These are phyloP conservation scores for Naematelia encephala DNA, from an alignment of 768 basidiomycete species.

Conservation along the genomic window DNA sequence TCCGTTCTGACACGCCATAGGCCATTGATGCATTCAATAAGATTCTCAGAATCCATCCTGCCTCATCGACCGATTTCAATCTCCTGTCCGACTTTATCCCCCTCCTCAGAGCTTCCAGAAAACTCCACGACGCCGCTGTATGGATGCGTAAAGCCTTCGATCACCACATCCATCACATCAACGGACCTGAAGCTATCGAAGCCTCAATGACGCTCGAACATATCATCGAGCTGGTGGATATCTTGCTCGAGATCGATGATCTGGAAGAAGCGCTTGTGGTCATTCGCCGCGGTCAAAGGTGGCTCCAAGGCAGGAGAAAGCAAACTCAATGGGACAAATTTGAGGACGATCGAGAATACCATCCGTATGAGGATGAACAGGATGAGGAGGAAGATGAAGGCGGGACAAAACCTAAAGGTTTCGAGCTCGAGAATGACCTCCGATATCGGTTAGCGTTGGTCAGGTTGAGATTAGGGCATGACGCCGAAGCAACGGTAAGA, in stretches of 20 bases:
- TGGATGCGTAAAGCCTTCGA: slow-evolving; percentile 73
- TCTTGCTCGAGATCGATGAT: slow-evolving; percentile 69
- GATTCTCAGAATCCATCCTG: slow-evolving; percentile 68
- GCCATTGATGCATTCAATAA: slow-evolving; percentile 64
- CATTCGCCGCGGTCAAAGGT: slow-evolving; percentile 73
- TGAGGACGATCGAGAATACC: slow-evolving; percentile 87
- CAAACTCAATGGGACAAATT: slow-evolving; percentile 76
- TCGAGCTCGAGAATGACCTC: slow-evolving; percentile 69
- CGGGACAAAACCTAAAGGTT: slow-evolving; percentile 59
- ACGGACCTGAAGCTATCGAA: slow-evolving; percentile 42
- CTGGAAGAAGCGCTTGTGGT: slow-evolving; percentile 65
- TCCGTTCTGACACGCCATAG: slow-evolving; percentile 28
- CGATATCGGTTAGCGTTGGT: slow-evolving; percentile 79
- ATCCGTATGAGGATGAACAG: slow-evolving; percentile 51
- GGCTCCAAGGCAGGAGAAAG: slow-evolving; percentile 78
- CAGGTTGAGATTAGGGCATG: slow-evolving; percentile 72
- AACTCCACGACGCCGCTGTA: slow-evolving; percentile 62
- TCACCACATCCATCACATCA: slow-evolving; percentile 60
- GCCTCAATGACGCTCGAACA: slow-evolving; percentile 33
- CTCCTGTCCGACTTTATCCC: slow-evolving; percentile 75
- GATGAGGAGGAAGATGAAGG: slow-evolving; percentile 51
- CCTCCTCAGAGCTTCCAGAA: slow-evolving; percentile 69
- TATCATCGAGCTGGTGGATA: slow-evolving; percentile 78
- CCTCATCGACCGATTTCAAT: slow-evolving; percentile 62
- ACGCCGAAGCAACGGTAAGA: slow-evolving; percentile 75